Base-by-base conservation (phyloP, 2,329 filamentous ascomycete species). In the Hymenoscyphus linearis region DNA sequence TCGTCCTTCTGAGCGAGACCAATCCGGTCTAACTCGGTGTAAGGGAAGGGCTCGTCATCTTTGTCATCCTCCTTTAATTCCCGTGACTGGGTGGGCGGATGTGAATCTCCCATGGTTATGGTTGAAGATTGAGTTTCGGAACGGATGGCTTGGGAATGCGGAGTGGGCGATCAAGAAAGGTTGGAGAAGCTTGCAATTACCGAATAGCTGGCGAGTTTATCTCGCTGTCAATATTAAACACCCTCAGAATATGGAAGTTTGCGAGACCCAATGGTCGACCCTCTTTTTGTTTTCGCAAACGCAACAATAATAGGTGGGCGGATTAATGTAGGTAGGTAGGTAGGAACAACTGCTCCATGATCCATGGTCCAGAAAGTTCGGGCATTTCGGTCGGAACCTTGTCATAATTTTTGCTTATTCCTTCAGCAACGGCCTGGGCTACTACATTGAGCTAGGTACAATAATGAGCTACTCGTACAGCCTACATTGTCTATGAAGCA, bases 1-100 rank as follows among this genome's bases (percentile, higher is more conserved):
- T 86, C 82, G 70, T 97, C 91, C 0, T 84, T 84, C 65, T 82
- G 78, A 34, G 83, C 82, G 16, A 87, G 74, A 9, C 27, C 53
- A 37, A 86, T 77, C 79, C 78, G 81, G 71, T 87, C 84, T 47
- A 79, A 74, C 2, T 82, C 82, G 0, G 83, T 86, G 64, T 87
- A 72, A n/a, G 82, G 81, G 64, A 87, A 87, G 1, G 83, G 80
- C 6, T 78, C 56, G 9, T 69, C 63, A 14, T 65, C 62, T 31
- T 31, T 31, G 31, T 78, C 56, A 9, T 25, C 44, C 44, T 50
- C 18, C 44, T 50, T 50, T 9, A 18, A 10, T 50, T 50, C 44
- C 18, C 44, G 44, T 50, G 44, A 50, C 13, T 25, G 7, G 18
- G 44, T 50, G 7, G 18, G 44, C 25, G 40, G 18, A 22, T 47